A percentile compares a stretch with the other conserved stretches of the same genome.
These are phyloP conservation scores for Annulohypoxylon maeteangense DNA, from an alignment of 495 filamentous ascomycete genomes.

Conservation along the genomic window DNA sequence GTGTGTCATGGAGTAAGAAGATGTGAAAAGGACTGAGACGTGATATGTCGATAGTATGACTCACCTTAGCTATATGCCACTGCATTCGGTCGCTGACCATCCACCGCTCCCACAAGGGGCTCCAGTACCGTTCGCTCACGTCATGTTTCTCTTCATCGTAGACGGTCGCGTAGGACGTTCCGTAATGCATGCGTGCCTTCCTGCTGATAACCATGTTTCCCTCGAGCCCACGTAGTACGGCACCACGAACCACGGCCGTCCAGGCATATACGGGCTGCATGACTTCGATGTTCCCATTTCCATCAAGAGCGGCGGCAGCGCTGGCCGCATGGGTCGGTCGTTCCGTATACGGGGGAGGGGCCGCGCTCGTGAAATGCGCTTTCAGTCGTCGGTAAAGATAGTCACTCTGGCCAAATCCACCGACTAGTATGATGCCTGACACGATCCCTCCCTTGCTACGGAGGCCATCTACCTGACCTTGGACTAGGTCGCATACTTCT, in stretches of 20 bases:
- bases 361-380: conserved; percentile 69
- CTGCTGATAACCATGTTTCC: conserved; percentile 75
- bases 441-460: conserved; percentile 70
- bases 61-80: conserved; percentile 79
- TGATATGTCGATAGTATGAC: conserved; percentile 20
- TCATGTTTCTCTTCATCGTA: conserved; percentile 76
- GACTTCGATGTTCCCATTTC: conserved; percentile 68
- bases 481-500: conserved; percentile 69
- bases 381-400: conserved; percentile 75
- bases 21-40: not conserved
- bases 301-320: conserved; percentile 46
- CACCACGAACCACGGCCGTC: conserved; percentile 78
- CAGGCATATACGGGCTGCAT: conserved; percentile 82
- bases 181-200: conserved; percentile 76
- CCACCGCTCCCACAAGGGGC: conserved; percentile 80
- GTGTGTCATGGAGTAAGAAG: not conserved
- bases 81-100: conserved; percentile 84
- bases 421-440: conserved; percentile 74
- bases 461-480: conserved; percentile 69
- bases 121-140: conserved; percentile 76
- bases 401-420: conserved; percentile 74
- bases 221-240: conserved; percentile 74
- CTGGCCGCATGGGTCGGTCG: conserved; percentile 66
- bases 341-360: conserved; percentile 73
- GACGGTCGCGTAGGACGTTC: conserved; percentile 79